Evolutionary conservation across 495 filamentous ascomycete genomes (phyloP).

Genomic region (Aspergillus sparsus): DNA sequence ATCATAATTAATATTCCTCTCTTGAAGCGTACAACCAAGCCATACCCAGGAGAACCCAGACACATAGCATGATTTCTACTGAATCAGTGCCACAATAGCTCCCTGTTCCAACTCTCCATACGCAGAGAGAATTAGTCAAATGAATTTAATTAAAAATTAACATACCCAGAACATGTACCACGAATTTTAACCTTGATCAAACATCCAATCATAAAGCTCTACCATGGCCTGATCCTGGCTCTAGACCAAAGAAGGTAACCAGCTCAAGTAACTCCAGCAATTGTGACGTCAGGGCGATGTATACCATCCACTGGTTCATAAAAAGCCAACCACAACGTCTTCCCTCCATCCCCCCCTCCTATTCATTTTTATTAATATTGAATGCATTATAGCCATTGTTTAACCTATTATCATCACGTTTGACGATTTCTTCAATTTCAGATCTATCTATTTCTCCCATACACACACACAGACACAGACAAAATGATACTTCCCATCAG

Average conservation of each 20-base stretch:
- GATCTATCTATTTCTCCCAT: not conserved
- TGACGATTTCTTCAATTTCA: not conserved
- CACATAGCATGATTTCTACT: too few relatives aligned
- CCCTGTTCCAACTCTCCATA: too few relatives aligned
- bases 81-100: too few relatives aligned
- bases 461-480: not conserved
- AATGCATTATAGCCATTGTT: too few relatives aligned
- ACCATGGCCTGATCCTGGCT: not conserved
- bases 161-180: too few relatives aligned
- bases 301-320: not conserved
- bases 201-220: not conserved
- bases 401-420: too few relatives aligned
- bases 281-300: constrained; percentile 3
- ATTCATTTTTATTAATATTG: not conserved
- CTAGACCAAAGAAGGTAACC: not conserved
- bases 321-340: not conserved
- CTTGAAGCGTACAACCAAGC: too few relatives aligned
- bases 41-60: too few relatives aligned
- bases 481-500: not conserved
- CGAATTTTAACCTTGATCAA: too few relatives aligned
- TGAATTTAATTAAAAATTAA: too few relatives aligned
- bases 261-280: not conserved
- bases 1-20: too few relatives aligned
- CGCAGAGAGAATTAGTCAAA: too few relatives aligned
- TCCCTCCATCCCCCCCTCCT: not conserved